Conservation (phyloP, 768 basidiomycete genomes). For the Cubamyces lactineus region DNA sequence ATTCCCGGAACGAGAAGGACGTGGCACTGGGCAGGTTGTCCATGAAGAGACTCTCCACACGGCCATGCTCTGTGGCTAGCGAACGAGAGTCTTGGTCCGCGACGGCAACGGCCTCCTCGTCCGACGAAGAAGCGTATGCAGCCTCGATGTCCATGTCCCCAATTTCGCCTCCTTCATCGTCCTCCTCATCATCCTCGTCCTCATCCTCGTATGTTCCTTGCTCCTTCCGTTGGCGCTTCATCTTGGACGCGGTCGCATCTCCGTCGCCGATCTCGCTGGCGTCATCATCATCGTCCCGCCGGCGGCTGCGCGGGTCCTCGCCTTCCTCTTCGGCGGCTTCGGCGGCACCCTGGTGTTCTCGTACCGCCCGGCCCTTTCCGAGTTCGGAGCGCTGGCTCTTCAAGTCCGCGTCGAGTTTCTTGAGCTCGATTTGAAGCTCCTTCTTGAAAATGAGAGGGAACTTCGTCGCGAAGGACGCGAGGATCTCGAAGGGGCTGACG, state of each 20-base stretch:
- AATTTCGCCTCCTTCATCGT: conserved; percentile 49
- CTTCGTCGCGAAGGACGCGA: conserved; percentile 67
- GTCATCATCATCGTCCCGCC: conserved; percentile 59
- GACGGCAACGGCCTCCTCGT: conserved; percentile 40
- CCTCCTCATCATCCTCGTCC: conserved; percentile 60
- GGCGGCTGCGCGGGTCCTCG: conserved; percentile 40
- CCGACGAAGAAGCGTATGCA: conserved; percentile 51
- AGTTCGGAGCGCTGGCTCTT: conserved; percentile 79
- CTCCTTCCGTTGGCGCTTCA: conserved; percentile 69
- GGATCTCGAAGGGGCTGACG: conserved; percentile 69
- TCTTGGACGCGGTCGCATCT: conserved; percentile 81
- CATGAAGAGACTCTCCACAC: conserved; percentile 56
- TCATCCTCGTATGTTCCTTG: conserved; percentile 79
- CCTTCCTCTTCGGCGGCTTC: conserved; percentile 57
- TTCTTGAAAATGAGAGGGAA: conserved; percentile 84
- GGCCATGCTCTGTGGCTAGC: conserved; percentile 46
- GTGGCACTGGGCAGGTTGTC: conserved; percentile 65
- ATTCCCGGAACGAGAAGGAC: conserved; percentile 69
- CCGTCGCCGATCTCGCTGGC: conserved; percentile 81
- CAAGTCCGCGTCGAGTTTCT: conserved; percentile 77
- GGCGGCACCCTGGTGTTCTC: conserved; percentile 46
- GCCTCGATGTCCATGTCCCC: conserved; percentile 66
- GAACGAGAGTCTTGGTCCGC: conserved; percentile 33
- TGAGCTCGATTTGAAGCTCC: conserved; percentile 86
- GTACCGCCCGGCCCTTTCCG: conserved; percentile 72